Base-by-base conservation (phyloP, 495 filamentous ascomycete genomes). In the Thozetella sp. region DNA sequence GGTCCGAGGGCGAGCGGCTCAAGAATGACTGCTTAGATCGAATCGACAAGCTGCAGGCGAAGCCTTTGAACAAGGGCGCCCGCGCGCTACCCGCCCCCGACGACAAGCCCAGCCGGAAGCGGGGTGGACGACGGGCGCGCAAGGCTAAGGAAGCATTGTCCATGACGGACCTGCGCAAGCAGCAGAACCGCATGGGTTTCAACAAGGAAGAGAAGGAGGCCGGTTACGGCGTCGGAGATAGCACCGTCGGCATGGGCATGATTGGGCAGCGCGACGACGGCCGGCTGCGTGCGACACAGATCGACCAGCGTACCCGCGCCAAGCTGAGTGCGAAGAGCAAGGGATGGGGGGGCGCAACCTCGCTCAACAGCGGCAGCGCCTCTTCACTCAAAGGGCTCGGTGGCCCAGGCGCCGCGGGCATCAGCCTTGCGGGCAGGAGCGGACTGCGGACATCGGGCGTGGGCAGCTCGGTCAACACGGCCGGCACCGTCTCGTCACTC, bases 121-220 rank as follows among this genome's bases (percentile, higher is more conserved):
- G 95, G 63, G 95, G 95, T 72, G 95, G 95, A 51, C 82, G 96
- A 25, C 83, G 93, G 60, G 95, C 93, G 3, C 85, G 95, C 40
- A 97, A 97, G 72, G 95, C 93, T 59, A 99, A 99, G 81, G 96
- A 97, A 77, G 93, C 93, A 10, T 90, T 90, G 4, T 94, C 95
- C 59, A 96, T 97, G 93, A 99, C 95, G 1, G 95, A 99, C 57
- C 79, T 99, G 26, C 90, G 93, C 57, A 98, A 98, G 68, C 93
- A 93, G 9, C 94, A 97, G 75, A 99, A 99, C 75, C 86, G 95
- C 22, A 88, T 99, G 83, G 93, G 90, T 0, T 99, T 99, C 63
- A 94, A 94, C 53, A 95, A 96, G 66, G 95, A 98, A 67, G 95
- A 99, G 72, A 86, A 89, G 62, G 95, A 99, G 74, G 90, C 95